Evolutionary conservation across 1,284 basidiomycete genomes (phyloP), one percentile per base, ranked within the genome.

Genomic region (Chalciporus sp.): DNA sequence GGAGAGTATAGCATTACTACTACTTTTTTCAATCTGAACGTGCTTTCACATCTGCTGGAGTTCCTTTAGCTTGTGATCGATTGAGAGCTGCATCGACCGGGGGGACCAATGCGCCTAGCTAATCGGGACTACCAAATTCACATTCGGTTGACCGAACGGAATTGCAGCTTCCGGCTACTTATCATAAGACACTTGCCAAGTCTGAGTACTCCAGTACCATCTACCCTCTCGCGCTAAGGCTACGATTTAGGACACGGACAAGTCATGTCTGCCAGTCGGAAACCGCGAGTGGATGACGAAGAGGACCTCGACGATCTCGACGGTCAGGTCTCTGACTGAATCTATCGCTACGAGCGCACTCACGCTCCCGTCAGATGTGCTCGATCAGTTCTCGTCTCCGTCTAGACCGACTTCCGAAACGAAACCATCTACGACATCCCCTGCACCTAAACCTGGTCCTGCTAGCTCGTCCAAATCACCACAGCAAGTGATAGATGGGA

Each of bases 281-380:
- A 39, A 39, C 17, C 17, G 42, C 61, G 49, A 39, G 59, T 61
- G 51, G 73, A 73, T 37, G 73, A 76, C 41, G 86, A 87, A 10
- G 86, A 88, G 10, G 86, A 90, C 69, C 69, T 90, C 31, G 88
- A 90, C 62, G 87, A 90, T 66, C 80, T 90, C 46, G 88, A 90
- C 61, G 88, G 88, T 87, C 54, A 53, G 79, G 42, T 46, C 14
- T 29, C 42, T 33, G 33, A 44, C 41, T 51, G 12, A 50, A 26
- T 42, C 14, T 40, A 27, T 37, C 29, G 42, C 43, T 51, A 46
- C 16, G 35, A 31, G 33, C 42, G 47, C 39, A 56, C 56, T 59
- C 43, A 57, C 47, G 41, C 33, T 28, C 20, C 27, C 50, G 33
- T 41, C 61, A 84, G 83, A 86, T 68, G 79, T 88, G 51, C 74